Conservation (phyloP, 169 alveolate genomes). For the Plasmodium reichenowi region DNA sequence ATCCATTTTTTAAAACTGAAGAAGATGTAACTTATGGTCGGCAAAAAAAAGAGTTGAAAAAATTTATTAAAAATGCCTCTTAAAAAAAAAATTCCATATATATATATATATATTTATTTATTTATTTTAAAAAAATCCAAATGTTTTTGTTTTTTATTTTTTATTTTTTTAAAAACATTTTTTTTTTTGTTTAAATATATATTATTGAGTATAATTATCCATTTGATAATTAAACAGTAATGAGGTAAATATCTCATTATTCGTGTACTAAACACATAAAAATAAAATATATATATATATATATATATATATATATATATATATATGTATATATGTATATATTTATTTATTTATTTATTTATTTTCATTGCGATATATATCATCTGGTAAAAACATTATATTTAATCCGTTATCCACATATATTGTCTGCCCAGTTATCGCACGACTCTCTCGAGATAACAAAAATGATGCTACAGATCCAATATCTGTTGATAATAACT, state of each 20-base stretch:
- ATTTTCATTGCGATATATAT: conserved; percentile 25
- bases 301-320: conserved; percentile 12
- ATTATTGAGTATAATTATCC: too few species aligned
- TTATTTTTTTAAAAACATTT: too few species aligned
- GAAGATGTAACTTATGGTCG: conserved; percentile 35
- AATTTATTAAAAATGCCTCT: conserved; percentile 12
- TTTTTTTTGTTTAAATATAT: too few species aligned
- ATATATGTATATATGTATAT: conserved; percentile 2
- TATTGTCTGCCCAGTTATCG: conserved; percentile 82
- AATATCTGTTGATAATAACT: conserved; percentile 78
- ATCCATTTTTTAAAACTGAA: conserved; percentile 69
- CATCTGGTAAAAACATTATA: conserved; percentile 79
- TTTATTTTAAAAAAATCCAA: not conserved
- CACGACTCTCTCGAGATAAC: conserved; percentile 79
- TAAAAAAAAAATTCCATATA: not conserved
- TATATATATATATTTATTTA: not conserved
- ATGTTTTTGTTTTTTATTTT: too few species aligned
- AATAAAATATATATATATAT: not conserved
- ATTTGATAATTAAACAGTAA: too few species aligned
- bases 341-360: not conserved
- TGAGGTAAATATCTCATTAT: too few species aligned
- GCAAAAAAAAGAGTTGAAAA: conserved; percentile 34
- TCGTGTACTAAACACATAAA: too few species aligned
- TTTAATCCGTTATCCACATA: conserved; percentile 86
- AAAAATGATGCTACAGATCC: conserved; percentile 83